Percentiles rank a stretch among this genome's conserved stretches.
Conservation (phyloP, 148 eudicot species). For the Agrostemma githago region DNA sequence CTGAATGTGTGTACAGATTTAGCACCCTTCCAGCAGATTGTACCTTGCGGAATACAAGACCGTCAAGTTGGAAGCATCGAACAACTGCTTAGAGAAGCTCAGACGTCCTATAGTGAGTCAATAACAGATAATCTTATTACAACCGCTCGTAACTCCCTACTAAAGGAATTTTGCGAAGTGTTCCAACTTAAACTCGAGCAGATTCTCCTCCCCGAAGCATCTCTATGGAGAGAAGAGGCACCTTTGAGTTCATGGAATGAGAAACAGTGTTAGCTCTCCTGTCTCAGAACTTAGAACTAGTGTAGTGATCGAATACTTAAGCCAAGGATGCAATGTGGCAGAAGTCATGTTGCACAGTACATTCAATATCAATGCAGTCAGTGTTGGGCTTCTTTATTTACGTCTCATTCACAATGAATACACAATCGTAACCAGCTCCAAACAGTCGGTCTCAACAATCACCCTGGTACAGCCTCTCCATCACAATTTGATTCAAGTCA, state of each 20-base stretch:
- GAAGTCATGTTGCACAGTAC: background rate
- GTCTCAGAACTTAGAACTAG: background rate
- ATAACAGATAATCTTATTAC: constrained; percentile 36
- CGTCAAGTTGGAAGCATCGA: constrained; percentile 82
- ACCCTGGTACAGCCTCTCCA: no score
- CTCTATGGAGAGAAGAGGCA: constrained; percentile 4
- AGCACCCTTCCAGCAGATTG: constrained; percentile 59
- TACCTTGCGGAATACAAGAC: constrained; percentile 83
- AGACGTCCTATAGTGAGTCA: constrained; percentile 13
- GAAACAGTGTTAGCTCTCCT: background rate
- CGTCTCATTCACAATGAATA: background rate
- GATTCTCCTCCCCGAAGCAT: constrained; percentile 19
- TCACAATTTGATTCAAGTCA: no score
- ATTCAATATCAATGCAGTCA: no score
- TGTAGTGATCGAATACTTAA: background rate
- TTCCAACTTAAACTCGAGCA: constrained; percentile 57
- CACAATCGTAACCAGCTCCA: no score
- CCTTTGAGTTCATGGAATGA: background rate
- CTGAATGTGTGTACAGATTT: constrained; percentile 80
- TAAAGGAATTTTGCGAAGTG: constrained; percentile 64
- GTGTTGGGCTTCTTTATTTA: background rate
- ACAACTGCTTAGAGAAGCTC: constrained; percentile 37
- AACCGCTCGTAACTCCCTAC: constrained; percentile 39
- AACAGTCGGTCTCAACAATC: no score
- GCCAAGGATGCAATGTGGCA: background rate